A percentile compares a stretch with the other conserved stretches of the same genome.
phyloP scores from a whole-genome alignment of 2,329 filamentous ascomycete genomes.

The Aspergillus sp. region DNA sequence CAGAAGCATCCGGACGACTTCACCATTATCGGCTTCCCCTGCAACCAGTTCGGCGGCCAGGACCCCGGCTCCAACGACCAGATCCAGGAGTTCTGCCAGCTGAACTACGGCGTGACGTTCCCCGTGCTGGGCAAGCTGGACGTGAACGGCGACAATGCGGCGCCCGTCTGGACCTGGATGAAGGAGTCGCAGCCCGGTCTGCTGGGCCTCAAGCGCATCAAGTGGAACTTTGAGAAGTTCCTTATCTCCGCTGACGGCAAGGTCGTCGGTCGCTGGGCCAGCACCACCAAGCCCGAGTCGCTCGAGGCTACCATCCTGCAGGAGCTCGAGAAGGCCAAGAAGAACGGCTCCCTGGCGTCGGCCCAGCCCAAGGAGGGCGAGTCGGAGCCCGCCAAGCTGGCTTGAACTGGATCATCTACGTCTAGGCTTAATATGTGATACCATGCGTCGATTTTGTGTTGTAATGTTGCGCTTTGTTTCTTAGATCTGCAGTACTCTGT shows the following conservation, averaged over 20 bases:
- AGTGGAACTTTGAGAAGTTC: conserved; percentile 99
- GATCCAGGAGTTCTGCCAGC: conserved; percentile 80
- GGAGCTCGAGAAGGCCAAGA: conserved; percentile 62
- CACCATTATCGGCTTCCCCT: conserved; percentile 89
- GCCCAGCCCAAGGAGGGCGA: conserved; percentile 17
- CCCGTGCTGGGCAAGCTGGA: conserved; percentile 89
- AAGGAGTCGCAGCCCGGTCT: conserved; percentile 73
- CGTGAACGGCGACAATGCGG: conserved; percentile 82
- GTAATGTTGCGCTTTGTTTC: background rate
- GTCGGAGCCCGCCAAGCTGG: conserved; percentile 19
- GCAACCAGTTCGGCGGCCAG: conserved; percentile 94
- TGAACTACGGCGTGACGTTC: conserved; percentile 94
- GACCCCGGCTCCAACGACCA: conserved; percentile 82
- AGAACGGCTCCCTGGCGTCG: conserved; percentile 32
- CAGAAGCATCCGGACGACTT: conserved; percentile 72
- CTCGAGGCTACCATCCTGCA: conserved; percentile 74
- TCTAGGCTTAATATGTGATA: conserved; percentile 8
- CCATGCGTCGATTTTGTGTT: conserved; percentile 8
- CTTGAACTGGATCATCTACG: conserved; percentile 10
- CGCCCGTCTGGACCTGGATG: conserved; percentile 76
- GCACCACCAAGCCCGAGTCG: conserved; percentile 78
- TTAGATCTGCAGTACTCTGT: too few relatives aligned
- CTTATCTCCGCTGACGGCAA: conserved; percentile 80
- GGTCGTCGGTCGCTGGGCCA: conserved; percentile 84
- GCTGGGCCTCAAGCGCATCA: conserved; percentile 83